Conservation (phyloP, 805 yeast species). For the Hemisphaericaspora nanyangensis region DNA sequence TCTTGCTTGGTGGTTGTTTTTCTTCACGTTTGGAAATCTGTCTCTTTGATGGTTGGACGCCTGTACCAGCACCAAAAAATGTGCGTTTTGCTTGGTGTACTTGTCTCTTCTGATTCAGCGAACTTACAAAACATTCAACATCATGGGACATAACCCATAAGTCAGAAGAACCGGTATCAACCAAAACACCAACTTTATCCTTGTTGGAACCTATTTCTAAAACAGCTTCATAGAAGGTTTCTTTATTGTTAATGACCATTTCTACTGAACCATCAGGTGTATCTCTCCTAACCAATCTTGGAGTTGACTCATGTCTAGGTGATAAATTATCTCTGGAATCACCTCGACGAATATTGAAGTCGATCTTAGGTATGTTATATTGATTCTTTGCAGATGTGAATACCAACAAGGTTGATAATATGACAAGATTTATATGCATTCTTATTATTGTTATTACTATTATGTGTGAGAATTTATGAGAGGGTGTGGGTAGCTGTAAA, state of each 20-base stretch:
- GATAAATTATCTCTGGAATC: conserved; percentile 6
- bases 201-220: conserved; percentile 27
- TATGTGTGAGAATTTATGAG: too few species aligned
- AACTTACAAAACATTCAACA: conserved; percentile 16
- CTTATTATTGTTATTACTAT: too few species aligned
- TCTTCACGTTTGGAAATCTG: background rate
- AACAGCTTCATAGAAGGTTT: conserved; percentile 26
- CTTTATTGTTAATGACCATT: conserved; percentile 19
- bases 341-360: conserved; percentile 9
- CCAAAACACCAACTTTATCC: conserved; percentile 26
- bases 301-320: conserved; percentile 6
- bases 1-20: background rate
- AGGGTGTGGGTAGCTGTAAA: too few species aligned
- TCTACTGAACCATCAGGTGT: conserved; percentile 11
- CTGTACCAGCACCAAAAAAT: conserved; percentile 6
- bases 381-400: background rate
- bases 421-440: too few species aligned
- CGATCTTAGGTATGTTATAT: background rate
- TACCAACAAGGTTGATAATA: background rate
- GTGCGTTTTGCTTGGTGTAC: background rate
- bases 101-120: background rate
- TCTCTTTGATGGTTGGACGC: background rate
- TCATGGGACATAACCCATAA: conserved; percentile 39
- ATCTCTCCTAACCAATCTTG: conserved; percentile 15
- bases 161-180: conserved; percentile 43